Conservation (phyloP, 73 alveolate genomes). For the Diophrys appendiculata region DNA sequence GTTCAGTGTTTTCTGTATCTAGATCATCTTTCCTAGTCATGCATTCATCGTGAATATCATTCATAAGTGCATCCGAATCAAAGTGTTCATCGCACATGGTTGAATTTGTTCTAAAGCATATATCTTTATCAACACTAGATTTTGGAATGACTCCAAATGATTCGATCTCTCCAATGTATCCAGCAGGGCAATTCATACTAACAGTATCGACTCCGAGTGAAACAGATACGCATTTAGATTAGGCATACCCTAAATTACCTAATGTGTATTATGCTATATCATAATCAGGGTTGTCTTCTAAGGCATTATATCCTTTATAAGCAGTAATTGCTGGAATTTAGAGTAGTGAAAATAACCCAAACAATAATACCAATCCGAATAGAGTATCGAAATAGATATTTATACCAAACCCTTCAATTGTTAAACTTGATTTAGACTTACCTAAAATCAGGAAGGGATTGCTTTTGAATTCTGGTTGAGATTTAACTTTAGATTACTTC, state of each 20-base stretch:
- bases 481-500: no score
- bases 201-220: conserved; percentile 12
- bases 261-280: background rate
- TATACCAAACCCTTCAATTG: no score
- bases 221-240: conserved; percentile 1
- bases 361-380: background rate
- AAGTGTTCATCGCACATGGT: background rate
- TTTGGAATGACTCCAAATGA: conserved; percentile 28
- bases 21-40: background rate
- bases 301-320: no score
- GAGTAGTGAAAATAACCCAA: background rate
- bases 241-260: conserved; percentile 24
- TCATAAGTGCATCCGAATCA: background rate
- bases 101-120: background rate
- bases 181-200: conserved; percentile 18
- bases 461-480: no score
- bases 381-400: background rate
- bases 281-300: no score
- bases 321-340: background rate
- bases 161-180: background rate
- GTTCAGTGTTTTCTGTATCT: background rate
- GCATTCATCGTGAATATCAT: background rate
- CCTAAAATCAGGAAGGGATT: background rate
- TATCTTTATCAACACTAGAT: conserved; percentile 1
- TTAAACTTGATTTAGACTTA: no score